These are phyloP conservation scores for Syzygium malaccense DNA, from an alignment of 441 rosid species.

Conservation along the genomic window DNA sequence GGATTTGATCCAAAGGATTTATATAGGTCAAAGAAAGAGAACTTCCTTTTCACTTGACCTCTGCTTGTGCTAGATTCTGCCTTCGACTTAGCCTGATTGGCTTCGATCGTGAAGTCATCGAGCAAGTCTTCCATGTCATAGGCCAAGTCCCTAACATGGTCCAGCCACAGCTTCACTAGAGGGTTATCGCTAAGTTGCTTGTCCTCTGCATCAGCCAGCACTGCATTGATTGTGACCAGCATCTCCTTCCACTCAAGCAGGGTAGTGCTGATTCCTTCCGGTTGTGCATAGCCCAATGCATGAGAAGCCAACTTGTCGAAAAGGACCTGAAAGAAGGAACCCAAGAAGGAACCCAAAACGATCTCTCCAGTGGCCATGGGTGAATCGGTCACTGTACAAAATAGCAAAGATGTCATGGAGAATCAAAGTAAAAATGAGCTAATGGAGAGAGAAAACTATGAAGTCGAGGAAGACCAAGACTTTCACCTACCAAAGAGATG, in stretches of 20 bases:
- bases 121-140: neutral
- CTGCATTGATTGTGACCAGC: neutral
- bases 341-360: neutral
- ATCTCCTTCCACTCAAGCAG: accelerated
- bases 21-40: neutral
- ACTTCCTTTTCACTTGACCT: neutral
- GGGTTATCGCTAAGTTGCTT: accelerated
- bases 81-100: accelerated
- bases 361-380: neutral
- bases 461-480: too few species aligned
- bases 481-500: too few species aligned
- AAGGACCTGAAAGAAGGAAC: neutral
- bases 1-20: too few species aligned
- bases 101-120: neutral
- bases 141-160: neutral
- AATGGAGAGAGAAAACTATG: neutral
- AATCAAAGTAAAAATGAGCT: neutral
- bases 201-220: neutral
- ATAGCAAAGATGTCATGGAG: neutral
- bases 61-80: neutral
- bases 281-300: neutral
- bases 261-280: neutral
- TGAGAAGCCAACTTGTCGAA: neutral
- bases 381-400: neutral
- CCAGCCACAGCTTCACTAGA: neutral